Evolutionary conservation across 129 eudicot species (phyloP), one percentile per base, ranked within the genome.

Genomic region (Flaveria brownii): DNA sequence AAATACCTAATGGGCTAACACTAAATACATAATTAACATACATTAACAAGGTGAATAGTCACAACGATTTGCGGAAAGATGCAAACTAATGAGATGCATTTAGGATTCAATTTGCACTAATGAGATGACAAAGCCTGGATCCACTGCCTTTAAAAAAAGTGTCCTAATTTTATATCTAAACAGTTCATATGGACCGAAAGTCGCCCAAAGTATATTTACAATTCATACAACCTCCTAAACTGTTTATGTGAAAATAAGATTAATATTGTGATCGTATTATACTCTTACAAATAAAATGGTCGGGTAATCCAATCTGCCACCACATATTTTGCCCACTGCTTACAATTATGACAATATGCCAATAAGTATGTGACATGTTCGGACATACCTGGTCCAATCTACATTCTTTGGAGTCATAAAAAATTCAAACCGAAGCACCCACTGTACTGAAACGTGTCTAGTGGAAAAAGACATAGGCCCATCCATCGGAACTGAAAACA

Each of bases 401-500:
- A 89, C 77, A 76, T 91, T 91, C 74, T 89, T 88, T 20, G 99
- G 96, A 83, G 97, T 94, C 57, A 97, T 91, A 55, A 89, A 86
- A 79, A 94, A 94, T 64, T 94, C 99, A 82, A 94, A 94, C n/a
- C 99, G 91, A 57, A 94, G 91, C 61, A 90, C 92, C 99, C 99
- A 94, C 60, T 94, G 97, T 60, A 94, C 97, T 16, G 99, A 86
- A 78, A 91, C 93, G 68, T 91, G 88, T 70, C 90, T 87, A 72
- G 97, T 94, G 69, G 96, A 84, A 83, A 94, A 94, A n/a, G 89
- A 89, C 99, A 94, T 94, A 17, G 99, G 99, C 74, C 99, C 99
- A 69, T 94, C 99, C 93, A 94, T 86, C 1, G 99, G 99, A 73
- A 94, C 84, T 71, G 99, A 91, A 62, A 94, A 94, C 30, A 91